Conservation (phyloP, 352 stramenopile species). For the Phytophthora melonis region DNA sequence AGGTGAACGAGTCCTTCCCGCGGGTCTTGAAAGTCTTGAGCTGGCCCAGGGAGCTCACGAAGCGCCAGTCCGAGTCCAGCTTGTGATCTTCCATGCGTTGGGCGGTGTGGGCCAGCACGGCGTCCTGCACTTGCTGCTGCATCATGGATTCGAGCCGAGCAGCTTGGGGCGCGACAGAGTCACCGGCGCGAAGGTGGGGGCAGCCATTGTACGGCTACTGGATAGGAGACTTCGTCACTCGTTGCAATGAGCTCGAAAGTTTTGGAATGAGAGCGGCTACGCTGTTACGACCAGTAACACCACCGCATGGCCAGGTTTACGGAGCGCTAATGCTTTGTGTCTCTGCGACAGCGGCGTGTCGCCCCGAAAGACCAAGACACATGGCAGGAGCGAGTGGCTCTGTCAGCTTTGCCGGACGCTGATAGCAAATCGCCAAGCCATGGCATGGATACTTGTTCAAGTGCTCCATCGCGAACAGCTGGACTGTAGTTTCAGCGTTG, state of each 20-base stretch:
- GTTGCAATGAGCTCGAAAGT: slow-evolving; percentile 27
- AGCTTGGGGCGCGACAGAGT: slow-evolving; percentile 38
- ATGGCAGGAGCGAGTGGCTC: slow-evolving; percentile 17
- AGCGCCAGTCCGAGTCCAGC: slow-evolving; percentile 53
- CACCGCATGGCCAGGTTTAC: neutral
- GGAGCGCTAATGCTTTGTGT: slow-evolving; percentile 8
- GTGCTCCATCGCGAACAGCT: neutral
- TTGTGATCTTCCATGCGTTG: slow-evolving; percentile 29
- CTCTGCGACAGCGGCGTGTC: slow-evolving; percentile 29
- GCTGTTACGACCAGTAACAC: slow-evolving; percentile 6
- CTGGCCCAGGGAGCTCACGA: slow-evolving; percentile 43
- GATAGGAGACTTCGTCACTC: slow-evolving; percentile 3
- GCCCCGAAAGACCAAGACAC: slow-evolving; percentile 25
- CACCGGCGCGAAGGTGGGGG: slow-evolving; percentile 35
- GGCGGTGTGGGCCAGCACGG: slow-evolving; percentile 40
- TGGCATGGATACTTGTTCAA: slow-evolving; percentile 1
- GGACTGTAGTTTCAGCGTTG: neutral
- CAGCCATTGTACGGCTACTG: slow-evolving; percentile 9
- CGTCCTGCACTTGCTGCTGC: slow-evolving; percentile 55
- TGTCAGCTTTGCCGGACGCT: neutral
- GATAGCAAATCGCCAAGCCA: neutral
- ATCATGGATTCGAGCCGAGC: slow-evolving; percentile 49
- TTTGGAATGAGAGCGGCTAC: slow-evolving; percentile 23
- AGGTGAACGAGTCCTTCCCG: slow-evolving; percentile 38
- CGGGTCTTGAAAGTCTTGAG: slow-evolving; percentile 57